A percentile compares a stretch with the other conserved stretches of the same genome.
Conservation (phyloP, 805 yeast genomes). For the Vanderwaltozyma tropicalis region DNA sequence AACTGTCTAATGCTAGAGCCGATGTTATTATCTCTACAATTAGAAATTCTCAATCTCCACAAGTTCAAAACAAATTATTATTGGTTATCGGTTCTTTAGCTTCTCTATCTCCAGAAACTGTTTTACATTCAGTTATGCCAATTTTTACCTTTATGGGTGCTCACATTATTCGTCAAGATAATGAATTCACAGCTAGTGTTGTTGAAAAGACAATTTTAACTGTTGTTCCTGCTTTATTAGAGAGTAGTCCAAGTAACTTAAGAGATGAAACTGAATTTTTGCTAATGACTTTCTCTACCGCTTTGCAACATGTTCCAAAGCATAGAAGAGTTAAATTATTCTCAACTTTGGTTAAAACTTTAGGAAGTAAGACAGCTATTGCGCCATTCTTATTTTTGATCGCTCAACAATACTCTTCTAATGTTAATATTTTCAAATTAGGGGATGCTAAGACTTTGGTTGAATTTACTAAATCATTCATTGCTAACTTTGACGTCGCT, state of each 20-base stretch:
- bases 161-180: constrained; percentile 91
- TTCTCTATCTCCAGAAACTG: constrained; percentile 77
- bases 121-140: constrained; percentile 97
- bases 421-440: constrained; percentile 43
- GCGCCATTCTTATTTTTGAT: constrained; percentile 67
- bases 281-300: constrained; percentile 82
- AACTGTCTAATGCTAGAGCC: constrained; percentile 65
- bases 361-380: constrained; percentile 57
- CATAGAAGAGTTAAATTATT: constrained; percentile 87
- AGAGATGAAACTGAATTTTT: constrained; percentile 71
- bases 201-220: constrained; percentile 83
- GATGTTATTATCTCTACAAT: constrained; percentile 87
- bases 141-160: constrained; percentile 99
- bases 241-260: constrained; percentile 31
- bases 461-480: constrained; percentile 63
- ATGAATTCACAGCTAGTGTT: constrained; percentile 85
- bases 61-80: constrained; percentile 81
- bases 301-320: constrained; percentile 90
- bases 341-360: constrained; percentile 62
- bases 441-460: constrained; percentile 57
- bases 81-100: constrained; percentile 84
- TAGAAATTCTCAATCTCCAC: constrained; percentile 82
- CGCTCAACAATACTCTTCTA: constrained; percentile 63
- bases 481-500: constrained; percentile 53
- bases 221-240: constrained; percentile 83